phyloP scores from a whole-genome alignment of 116 monocot species.

The Phalaenopsis hybrid region DNA sequence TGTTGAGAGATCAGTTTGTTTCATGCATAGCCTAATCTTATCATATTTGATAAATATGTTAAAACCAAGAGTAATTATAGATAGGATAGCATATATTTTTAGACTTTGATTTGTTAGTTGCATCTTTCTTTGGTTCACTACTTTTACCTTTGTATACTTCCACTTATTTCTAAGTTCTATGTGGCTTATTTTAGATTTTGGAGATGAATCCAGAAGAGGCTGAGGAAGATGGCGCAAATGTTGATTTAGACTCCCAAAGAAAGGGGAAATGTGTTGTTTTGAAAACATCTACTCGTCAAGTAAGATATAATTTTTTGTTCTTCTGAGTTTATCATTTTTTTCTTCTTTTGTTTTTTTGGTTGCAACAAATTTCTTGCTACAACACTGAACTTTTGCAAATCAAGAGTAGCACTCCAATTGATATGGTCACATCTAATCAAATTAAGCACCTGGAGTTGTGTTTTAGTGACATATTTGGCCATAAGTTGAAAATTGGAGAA shows the following conservation, averaged over 20 bases:
- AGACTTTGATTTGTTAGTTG: not conserved
- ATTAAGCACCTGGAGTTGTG: not conserved
- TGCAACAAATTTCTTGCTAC: no score
- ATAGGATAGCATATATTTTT: no score
- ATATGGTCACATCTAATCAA: not conserved
- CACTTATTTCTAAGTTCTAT: not conserved
- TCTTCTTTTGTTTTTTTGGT: not conserved
- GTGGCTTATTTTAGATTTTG: slow-evolving; percentile 61
- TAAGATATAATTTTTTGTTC: slow-evolving; percentile 17
- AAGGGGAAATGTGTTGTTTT: slow-evolving; percentile 97
- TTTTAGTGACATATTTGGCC: not conserved
- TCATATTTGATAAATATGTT: no score
- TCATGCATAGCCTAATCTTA: no score
- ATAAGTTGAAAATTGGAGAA: not conserved
- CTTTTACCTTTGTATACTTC: not conserved
- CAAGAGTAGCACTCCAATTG: not conserved
- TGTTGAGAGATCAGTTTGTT: no score
- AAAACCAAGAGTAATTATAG: no score
- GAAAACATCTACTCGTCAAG: slow-evolving; percentile 94
- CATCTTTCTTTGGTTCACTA: not conserved
- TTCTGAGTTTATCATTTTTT: not conserved
- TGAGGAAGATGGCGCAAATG: slow-evolving; percentile 95
- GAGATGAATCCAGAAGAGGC: slow-evolving; percentile 99
- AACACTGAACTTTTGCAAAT: no score
- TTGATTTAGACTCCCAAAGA: slow-evolving; percentile 89